Conservation (phyloP, 768 basidiomycete species). For the Podaxis sp. region DNA sequence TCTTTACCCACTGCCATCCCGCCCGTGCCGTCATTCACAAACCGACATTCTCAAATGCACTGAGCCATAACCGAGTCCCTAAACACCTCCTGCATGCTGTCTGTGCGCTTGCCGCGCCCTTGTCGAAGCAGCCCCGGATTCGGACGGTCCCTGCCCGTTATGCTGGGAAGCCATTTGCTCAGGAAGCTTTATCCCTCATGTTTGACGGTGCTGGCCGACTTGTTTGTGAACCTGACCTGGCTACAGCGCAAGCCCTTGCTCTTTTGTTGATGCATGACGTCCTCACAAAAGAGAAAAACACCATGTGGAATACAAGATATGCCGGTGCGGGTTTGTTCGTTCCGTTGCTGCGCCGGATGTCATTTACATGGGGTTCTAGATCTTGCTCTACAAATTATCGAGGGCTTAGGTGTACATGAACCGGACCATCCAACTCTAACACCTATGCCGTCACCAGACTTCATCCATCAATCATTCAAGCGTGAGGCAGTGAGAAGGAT, state of each 20-base stretch:
- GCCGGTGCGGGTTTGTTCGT: constrained; percentile 40
- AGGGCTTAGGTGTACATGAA: constrained; percentile 62
- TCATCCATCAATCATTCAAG: constrained; percentile 62
- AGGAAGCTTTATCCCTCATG: constrained; percentile 66
- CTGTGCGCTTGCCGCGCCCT: constrained; percentile 76
- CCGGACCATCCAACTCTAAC: constrained; percentile 62
- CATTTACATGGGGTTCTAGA: constrained; percentile 39
- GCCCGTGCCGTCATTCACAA: constrained; percentile 77
- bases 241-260: constrained; percentile 74
- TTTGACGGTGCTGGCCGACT: constrained; percentile 69
- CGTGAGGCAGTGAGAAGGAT: constrained; percentile 79
- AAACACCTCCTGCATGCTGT: constrained; percentile 70
- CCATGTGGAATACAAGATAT: constrained; percentile 43
- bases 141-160: constrained; percentile 54
- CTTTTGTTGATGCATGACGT: constrained; percentile 71
- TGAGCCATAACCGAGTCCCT: constrained; percentile 69
- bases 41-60: constrained; percentile 67
- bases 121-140: constrained; percentile 65
- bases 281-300: constrained; percentile 41
- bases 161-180: constrained; percentile 56
- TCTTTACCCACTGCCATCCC: constrained; percentile 82
- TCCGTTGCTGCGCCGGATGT: constrained; percentile 19
- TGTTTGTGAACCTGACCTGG: constrained; percentile 60
- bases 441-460: constrained; percentile 56
- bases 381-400: constrained; percentile 65